Evolutionary conservation across 495 filamentous ascomycete species (phyloP), one percentile per base, ranked within the genome.

Genomic region (Penicillium turbatum): DNA sequence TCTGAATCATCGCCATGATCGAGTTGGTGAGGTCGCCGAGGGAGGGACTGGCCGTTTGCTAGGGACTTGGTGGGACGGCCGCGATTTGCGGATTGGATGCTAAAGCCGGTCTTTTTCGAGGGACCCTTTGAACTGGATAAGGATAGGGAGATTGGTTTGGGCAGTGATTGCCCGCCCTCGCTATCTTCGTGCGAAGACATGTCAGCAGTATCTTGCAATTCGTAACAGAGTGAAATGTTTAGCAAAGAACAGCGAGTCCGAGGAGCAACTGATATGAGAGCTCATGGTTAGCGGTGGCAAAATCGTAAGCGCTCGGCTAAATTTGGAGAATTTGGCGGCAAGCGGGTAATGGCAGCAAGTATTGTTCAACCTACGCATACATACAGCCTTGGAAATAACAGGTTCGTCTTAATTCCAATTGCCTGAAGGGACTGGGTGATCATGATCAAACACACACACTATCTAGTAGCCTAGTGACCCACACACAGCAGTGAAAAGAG

Each of bases 1-100:
- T 78, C 73, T 29, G 81, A 75, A 29, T 78, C 82, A 54, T 69
- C 68, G 15, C 65, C 67, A 41, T 70, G 53, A 10, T 61, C 65
- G 5, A 71, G 66, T 10, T 67, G 59, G 41, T 69, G 72, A 8
- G 72, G 71, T 19, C 71, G 64, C 30, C 65, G 69, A 29, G 69
- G 56, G 13, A 75, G 69, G 17, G 66, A 60, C 26, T 51, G 61
- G 29, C 46, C 57, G 4, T 60, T 55, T 50, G 57, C 51, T 52
- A 48, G 47, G 6, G 51, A 19, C 29, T 65, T 50, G 13, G 53
- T 52, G 9, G 55, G 39, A 34, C 56, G 62, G 26, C 54, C 26
- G 29, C 61, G 61, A 52, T 52, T 62, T 29, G 68, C 59, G 8
- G 50, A 48, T 54, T 71, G 65, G n/a, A 73, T 32, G 49, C 63